A percentile compares a stretch with the other conserved stretches of the same genome.
Conservation (phyloP, 106 monocot genomes). For the Phalaenopsis aphrodite region DNA sequence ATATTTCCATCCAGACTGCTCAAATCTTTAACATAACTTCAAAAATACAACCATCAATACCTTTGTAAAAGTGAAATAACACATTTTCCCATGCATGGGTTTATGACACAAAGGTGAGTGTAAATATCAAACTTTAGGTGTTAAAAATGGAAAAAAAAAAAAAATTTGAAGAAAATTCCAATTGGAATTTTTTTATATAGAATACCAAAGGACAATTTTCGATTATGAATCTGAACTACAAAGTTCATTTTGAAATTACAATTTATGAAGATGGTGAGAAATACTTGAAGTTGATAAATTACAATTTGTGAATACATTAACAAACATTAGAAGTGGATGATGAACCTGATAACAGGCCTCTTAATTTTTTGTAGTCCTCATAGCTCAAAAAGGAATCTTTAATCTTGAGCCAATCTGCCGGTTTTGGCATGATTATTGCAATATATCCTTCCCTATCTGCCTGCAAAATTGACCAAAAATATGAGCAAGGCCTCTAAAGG, state of each 20-base stretch:
- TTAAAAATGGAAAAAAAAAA: too few relatives aligned
- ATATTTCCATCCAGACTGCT: too few relatives aligned
- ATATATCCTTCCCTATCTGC: slow-evolving; percentile 92
- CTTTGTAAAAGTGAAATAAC: too few relatives aligned
- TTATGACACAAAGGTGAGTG: too few relatives aligned
- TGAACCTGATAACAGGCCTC: slow-evolving; percentile 21
- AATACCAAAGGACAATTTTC: background rate
- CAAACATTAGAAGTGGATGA: background rate
- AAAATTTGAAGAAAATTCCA: too few relatives aligned
- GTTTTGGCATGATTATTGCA: slow-evolving; percentile 91
- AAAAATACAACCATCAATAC: too few relatives aligned
- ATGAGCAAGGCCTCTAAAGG: background rate
- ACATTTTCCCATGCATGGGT: too few relatives aligned
- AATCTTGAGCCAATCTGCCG: slow-evolving; percentile 71
- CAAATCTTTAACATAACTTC: too few relatives aligned
- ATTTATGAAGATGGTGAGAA: background rate
- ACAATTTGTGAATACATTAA: background rate
- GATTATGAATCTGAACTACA: background rate
- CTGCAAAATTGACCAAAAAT: slow-evolving; percentile 22
- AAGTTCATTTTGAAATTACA: background rate
- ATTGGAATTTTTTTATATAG: background rate
- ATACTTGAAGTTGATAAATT: background rate
- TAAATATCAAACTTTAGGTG: too few relatives aligned
- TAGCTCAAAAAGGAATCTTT: slow-evolving; percentile 62
- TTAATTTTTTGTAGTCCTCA: slow-evolving; percentile 74